These are phyloP conservation scores for Dothideomycetes sp. DNA, from an alignment of 2,329 filamentous ascomycete genomes.

Conservation along the genomic window DNA sequence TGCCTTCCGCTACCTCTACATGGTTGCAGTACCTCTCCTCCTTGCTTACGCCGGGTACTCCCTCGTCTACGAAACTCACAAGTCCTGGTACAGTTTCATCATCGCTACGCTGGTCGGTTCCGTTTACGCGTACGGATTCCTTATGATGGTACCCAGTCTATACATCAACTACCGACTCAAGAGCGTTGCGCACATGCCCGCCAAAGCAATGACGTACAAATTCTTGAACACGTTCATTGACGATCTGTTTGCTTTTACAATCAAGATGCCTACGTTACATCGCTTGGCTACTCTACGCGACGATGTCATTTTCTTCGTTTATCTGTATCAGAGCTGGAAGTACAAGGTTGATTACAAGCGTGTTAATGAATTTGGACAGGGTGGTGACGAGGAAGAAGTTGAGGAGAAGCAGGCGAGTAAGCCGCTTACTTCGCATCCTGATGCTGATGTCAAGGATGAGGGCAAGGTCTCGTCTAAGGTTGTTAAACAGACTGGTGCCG, in stretches of 20 bases:
- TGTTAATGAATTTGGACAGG: conserved; percentile 97
- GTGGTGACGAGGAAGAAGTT: conserved; percentile 63
- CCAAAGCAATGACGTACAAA: conserved; percentile 94
- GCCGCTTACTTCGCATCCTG: conserved; percentile 29
- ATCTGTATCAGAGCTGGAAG: conserved; percentile 86
- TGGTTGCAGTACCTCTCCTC: conserved; percentile 79
- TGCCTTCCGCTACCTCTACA: conserved; percentile 95
- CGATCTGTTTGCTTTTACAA: conserved; percentile 95
- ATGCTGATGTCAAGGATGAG: conserved; percentile 18
- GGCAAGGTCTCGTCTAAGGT: conserved; percentile 12
- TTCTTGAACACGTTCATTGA: conserved; percentile 99
- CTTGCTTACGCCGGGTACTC: conserved; percentile 86
- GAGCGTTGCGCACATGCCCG: conserved; percentile 89
- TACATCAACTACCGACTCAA: conserved; percentile 99
- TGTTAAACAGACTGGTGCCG: conserved; percentile 13
- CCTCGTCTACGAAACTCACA: conserved; percentile 85
- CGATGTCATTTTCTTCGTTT: conserved; percentile 97
- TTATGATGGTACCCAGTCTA: conserved; percentile 96
- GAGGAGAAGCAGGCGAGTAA: conserved; percentile 41
- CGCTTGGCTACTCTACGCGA: conserved; percentile 85
- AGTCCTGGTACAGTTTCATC: conserved; percentile 95
- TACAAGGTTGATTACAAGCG: conserved; percentile 87
- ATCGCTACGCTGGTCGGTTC: conserved; percentile 91
- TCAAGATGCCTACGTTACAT: conserved; percentile 97
- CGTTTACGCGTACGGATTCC: conserved; percentile 95